phyloP scores from a whole-genome alignment of 805 yeast species.

The Candida insectorum region DNA sequence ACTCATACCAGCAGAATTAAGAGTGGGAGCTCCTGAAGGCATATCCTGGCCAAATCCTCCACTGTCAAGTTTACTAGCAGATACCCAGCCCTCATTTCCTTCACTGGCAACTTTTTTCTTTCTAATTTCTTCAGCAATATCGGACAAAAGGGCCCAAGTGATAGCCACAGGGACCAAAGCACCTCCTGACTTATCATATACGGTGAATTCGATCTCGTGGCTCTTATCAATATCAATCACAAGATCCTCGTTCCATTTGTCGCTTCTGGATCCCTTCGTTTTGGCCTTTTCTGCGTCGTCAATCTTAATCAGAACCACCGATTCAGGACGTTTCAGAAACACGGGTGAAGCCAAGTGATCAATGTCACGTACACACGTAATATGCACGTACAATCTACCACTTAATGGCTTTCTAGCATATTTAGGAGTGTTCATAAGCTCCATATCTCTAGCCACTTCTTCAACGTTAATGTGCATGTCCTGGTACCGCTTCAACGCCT shows the following conservation, averaged over 20 bases:
- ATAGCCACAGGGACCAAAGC: constrained; percentile 82
- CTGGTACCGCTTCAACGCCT: constrained; percentile 81
- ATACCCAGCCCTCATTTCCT: constrained; percentile 81
- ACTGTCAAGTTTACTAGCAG: constrained; percentile 33
- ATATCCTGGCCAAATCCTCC: neutral
- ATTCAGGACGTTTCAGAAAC: constrained; percentile 75
- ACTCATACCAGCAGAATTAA: neutral
- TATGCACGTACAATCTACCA: constrained; percentile 72
- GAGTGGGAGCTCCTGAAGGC: neutral
- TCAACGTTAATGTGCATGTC: constrained; percentile 78
- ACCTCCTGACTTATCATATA: constrained; percentile 74
- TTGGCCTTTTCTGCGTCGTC: constrained; percentile 84
- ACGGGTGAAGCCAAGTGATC: constrained; percentile 89
- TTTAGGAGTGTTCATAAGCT: constrained; percentile 63
- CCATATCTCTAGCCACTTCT: constrained; percentile 64
- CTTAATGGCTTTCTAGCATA: constrained; percentile 80
- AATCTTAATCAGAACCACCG: constrained; percentile 70
- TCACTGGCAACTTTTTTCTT: constrained; percentile 80
- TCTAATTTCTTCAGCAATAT: constrained; percentile 91
- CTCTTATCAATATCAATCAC: constrained; percentile 82
- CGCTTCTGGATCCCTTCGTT: constrained; percentile 72
- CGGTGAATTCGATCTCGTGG: constrained; percentile 84
- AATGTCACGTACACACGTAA: constrained; percentile 79
- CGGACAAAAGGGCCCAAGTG: constrained; percentile 86
- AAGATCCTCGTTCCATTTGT: constrained; percentile 81